Evolutionary conservation across 495 filamentous ascomycete species (phyloP), one percentile per base, ranked within the genome.

Genomic region (Stereocaulon alpinum): DNA sequence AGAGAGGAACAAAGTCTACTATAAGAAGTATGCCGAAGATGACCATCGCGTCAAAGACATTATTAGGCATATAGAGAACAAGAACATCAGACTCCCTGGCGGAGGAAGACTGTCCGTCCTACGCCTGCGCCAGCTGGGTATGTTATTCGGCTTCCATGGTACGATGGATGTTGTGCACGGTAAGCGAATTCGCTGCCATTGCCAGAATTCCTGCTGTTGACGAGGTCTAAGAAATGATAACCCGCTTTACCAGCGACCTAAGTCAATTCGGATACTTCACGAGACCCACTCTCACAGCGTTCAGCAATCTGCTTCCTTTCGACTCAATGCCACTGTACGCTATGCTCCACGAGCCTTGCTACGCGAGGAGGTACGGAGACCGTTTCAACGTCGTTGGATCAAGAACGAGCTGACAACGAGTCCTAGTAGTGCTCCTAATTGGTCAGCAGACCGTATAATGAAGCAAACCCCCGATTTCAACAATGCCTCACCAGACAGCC

Each of bases 11-110:
- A 65, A 76, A 37, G 81, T 77, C 4, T 97, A 92, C 69, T 96
- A 96, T 69, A 63, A 70, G 41, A 96, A 96, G 63, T 96, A 83
- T 61, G 87, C 89, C 2, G 86, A 90, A 56, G 92, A 97, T 70
- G 74, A 86, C n/a, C 76, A 79, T 17, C 72, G 77, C 12, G 83
- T 96, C 24, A 85, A 84, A 61, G 70, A 72, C 20, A 79, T 96
- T 42, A 73, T 87, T 51, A 65, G 74, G 30, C 78, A 87, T 60
- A 80, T 94, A 62, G 70, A 71, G 5, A 72, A 79, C 24, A 76
- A 82, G 55, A 76, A 80, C 7, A 69, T 87, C 34, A 67, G 71
- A 5, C 70, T 92, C 20, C 85, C 90, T 3, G 74, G 74, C 9
- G 87, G 85, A 20, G 91, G 89, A 34, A 71, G 68, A 37, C 72